Conservation (phyloP, 352 stramenopile genomes). For the Phytophthora pseudosyringae region DNA sequence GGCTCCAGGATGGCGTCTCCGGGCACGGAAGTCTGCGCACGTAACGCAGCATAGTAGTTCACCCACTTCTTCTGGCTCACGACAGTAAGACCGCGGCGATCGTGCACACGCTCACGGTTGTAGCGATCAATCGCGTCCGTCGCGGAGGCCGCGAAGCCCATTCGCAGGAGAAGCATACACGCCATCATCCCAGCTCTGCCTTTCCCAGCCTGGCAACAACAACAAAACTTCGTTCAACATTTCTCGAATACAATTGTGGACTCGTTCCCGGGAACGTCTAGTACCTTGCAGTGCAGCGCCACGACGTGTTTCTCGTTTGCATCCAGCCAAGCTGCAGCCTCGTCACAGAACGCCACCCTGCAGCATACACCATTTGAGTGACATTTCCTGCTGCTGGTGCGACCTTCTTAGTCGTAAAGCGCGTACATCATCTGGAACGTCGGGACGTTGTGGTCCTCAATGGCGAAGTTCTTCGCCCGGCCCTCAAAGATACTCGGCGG, state of each 20-base stretch:
- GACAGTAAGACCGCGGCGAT: slow-evolving; percentile 67
- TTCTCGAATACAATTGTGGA: too few species aligned
- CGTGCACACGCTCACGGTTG: slow-evolving; percentile 66
- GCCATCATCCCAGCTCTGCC: slow-evolving; percentile 82
- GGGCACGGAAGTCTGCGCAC: slow-evolving; percentile 17
- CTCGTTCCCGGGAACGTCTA: neutral
- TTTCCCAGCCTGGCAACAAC: slow-evolving; percentile 56
- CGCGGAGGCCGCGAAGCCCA: slow-evolving; percentile 56
- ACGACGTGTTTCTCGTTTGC: slow-evolving; percentile 50
- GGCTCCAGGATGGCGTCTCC: slow-evolving; percentile 31
- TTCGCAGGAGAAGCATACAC: slow-evolving; percentile 74
- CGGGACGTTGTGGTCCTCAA: slow-evolving; percentile 81
- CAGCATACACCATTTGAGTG: slow-evolving; percentile 5
- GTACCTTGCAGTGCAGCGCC: slow-evolving; percentile 78
- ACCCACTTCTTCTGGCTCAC: slow-evolving; percentile 80
- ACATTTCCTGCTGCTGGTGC: neutral
- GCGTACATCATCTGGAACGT: slow-evolving; percentile 69
- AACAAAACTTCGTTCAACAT: neutral
- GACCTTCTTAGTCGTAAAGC: neutral
- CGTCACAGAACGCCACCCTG: slow-evolving; percentile 78
- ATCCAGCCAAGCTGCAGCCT: slow-evolving; percentile 66
- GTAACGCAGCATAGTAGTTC: slow-evolving; percentile 58
- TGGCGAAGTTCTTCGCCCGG: slow-evolving; percentile 58
- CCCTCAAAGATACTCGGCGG: slow-evolving; percentile 53
- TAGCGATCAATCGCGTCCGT: slow-evolving; percentile 65